Evolutionary conservation across 1,139 yeast genomes (phyloP).

Genomic region (Geotrichum cucujoidarum): DNA sequence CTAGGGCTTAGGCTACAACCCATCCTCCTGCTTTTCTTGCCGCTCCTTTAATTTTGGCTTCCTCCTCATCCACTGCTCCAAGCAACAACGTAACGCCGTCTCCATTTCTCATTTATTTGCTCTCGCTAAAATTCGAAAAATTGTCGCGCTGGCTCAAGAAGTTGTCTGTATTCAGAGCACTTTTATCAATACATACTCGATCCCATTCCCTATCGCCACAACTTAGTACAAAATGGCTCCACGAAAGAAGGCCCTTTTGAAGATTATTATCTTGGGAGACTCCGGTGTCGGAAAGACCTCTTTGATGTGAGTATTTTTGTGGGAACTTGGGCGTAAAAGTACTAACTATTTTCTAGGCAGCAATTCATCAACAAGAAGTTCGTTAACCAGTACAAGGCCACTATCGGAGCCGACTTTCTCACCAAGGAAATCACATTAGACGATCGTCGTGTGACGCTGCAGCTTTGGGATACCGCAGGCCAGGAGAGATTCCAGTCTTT

Average conservation of each 20-base stretch:
- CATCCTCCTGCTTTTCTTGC: constrained; percentile 4
- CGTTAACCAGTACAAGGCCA: constrained; percentile 93
- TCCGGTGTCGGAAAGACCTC: constrained; percentile 98
- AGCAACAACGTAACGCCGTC: too few species aligned
- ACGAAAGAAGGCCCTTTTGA: constrained; percentile 83
- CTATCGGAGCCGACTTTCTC: constrained; percentile 95
- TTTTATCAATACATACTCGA: background rate
- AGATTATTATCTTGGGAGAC: constrained; percentile 92
- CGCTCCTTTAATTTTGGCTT: constrained; percentile 4
- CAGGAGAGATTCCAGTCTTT: constrained; percentile 87
- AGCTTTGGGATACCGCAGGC: constrained; percentile 89
- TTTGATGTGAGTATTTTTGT: constrained; percentile 45
- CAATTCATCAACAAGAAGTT: constrained; percentile 94
- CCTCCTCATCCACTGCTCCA: too few species aligned
- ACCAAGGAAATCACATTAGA: constrained; percentile 87
- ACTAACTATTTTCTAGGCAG: constrained; percentile 43
- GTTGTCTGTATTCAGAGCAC: background rate
- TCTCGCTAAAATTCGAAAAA: too few species aligned
- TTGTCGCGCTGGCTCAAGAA: background rate
- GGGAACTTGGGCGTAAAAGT: background rate
- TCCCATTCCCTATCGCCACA: background rate
- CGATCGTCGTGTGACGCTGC: constrained; percentile 73
- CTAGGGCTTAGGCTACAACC: constrained; percentile 11
- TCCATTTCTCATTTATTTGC: background rate
- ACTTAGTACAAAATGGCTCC: constrained; percentile 48